Base-by-base conservation (phyloP, 495 filamentous ascomycete species). In the Sphaerosporella brunnea region DNA sequence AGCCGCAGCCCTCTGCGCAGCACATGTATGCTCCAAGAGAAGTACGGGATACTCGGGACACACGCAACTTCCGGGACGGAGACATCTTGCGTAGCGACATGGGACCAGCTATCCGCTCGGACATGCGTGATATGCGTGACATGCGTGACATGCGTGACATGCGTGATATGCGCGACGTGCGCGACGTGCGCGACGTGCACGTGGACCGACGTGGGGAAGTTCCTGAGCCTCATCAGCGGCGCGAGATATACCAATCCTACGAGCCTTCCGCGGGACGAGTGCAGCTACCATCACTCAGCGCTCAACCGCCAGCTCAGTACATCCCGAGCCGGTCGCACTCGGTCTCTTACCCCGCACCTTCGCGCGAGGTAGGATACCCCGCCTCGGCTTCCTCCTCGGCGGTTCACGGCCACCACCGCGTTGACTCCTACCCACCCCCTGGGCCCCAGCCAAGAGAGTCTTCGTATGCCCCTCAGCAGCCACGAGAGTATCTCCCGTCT, bases 1-100 rank as follows among this genome's bases (percentile, higher is more conserved):
- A 53, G 23, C 23, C 45, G 2, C 52, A 53, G 15, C 50, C 36
- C 18, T 36, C 43, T 2, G 36, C 37, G 18, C 51, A 47, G 7
- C 53, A 55, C 15, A 23, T 20, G 7, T 46, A 54, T 20, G 40
- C 40, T 25, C 11, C 40, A 25, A 20, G 37, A 21, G 37, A 40
- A n/a, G 9, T 18, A 11, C 37, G 37, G 13, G 37, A 40, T 18
- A 16, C 18, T 18, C 21, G 20, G 7, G 40, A 43, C 21, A 24
- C 26, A 8, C 40, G 21, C 11, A 13, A 43, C 26, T 25, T 25
- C 20, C 19, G 40, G n/a, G 40, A 43, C 7, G 18, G 24, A 2
- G 8, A 23, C 2, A 23, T 25, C 19, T 19, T 43, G 20, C 40
- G 23, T 26, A 23, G 13, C 7, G 20, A n/a, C n/a, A n/a, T n/a